Base-by-base conservation (phyloP, 2,329 filamentous ascomycete species). In the Bipolaris gigantea region DNA sequence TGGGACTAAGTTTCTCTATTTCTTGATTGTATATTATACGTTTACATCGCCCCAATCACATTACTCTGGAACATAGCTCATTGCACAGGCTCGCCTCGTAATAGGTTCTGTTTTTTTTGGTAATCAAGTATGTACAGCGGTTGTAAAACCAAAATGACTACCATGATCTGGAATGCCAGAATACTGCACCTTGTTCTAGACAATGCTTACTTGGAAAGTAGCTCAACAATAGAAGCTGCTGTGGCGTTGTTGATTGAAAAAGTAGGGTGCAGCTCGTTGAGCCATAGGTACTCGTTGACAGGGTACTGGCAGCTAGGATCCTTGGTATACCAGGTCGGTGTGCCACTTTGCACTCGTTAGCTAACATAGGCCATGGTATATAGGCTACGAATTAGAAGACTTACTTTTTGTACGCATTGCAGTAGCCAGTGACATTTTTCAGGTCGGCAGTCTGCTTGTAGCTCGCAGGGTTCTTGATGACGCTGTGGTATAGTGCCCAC, bases 211-310 rank as follows among this genome's bases (percentile, higher is more conserved):
- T 57, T 39, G n/a, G 47, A 46, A 40, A 72, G 41, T 19, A 64
- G 57, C 50, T 67, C 48, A 1, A 56, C 66, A 38, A 73, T 63
- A 8, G 63, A 65, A 53, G 81, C 72, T 0, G 85, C 85, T 7
- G 85, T 79, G 5, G 81, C 81, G 47, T 86, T 82, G 59, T 87
- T 84, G 48, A 87, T 79, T 0, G 83, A 79, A 65, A 81, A 85
- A 0, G 85, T 87, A n/a, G 85, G 85, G 64, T 88, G 85, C 59
- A 88, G 67, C 35, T 70, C 76, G 61, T 88, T 87, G 27, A 87
- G 73, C 85, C 85, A 88, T 61, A 87, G 81, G 66, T 87, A 87
- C 71, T 87, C 73, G 64, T 87, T 82, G 2, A 86, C 83, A 0
- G 82, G 74, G 40, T 83, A 69, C 1, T 76, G 75, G 65, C 85